These are phyloP conservation scores for Eimeria necatrix DNA, from an alignment of 169 alveolate genomes.

Conservation along the genomic window DNA sequence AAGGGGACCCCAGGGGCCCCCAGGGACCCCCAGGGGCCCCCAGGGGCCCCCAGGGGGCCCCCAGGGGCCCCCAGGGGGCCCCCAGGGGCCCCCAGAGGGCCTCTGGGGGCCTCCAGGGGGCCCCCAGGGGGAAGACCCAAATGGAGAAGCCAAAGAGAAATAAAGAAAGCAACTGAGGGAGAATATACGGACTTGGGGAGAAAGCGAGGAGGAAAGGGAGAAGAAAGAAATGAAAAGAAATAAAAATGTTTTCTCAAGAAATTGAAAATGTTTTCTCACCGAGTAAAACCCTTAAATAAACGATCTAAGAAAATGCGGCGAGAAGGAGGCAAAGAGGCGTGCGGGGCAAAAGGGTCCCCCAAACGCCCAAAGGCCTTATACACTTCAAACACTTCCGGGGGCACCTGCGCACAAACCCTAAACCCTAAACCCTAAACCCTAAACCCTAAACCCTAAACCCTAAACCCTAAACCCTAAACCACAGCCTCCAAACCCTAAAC, in stretches of 20 bases:
- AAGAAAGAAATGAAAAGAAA: background rate
- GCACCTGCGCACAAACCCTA: conserved; percentile 66
- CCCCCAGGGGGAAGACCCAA: too few relatives aligned
- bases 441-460: background rate
- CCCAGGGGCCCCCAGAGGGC: too few relatives aligned
- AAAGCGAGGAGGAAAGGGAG: background rate
- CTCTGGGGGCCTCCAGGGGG: background rate
- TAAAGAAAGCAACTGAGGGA: background rate
- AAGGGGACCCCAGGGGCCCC: too few relatives aligned
- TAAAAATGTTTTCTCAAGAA: background rate
- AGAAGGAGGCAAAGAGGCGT: conserved; percentile 70
- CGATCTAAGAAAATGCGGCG: conserved; percentile 73
- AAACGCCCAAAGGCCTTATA: conserved; percentile 78
- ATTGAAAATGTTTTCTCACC: too few relatives aligned
- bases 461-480: background rate
- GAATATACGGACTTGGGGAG: background rate
- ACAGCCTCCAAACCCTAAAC: background rate
- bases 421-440: background rate
- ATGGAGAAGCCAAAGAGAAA: too few relatives aligned
- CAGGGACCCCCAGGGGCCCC: too few relatives aligned
- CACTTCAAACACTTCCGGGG: conserved; percentile 73
- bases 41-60: too few relatives aligned
- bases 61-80: too few relatives aligned
- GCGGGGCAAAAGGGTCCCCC: conserved; percentile 76
- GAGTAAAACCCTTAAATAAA: conserved; percentile 68